These are phyloP conservation scores for Trichoderma erinaceum DNA, from an alignment of 495 filamentous ascomycete genomes.

Conservation along the genomic window DNA sequence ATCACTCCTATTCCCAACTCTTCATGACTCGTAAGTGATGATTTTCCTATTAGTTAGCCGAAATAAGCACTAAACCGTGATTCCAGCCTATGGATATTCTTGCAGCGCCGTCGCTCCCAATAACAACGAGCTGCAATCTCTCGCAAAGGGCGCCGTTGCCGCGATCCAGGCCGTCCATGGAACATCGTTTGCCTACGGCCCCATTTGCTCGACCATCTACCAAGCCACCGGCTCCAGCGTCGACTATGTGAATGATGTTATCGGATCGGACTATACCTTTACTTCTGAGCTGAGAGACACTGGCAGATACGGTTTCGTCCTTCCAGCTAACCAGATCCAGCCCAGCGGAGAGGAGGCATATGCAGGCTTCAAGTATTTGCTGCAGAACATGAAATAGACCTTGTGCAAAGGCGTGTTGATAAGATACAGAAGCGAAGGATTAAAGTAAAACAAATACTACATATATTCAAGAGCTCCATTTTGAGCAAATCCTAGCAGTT, in stretches of 20 bases:
- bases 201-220: conserved; percentile 55
- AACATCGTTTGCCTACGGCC: conserved; percentile 44
- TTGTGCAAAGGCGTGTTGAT: background rate
- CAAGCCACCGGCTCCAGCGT: conserved; percentile 47
- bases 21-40: conserved; percentile 32
- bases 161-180: conserved; percentile 43
- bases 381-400: conserved; percentile 34
- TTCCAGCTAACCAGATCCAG: conserved; percentile 51
- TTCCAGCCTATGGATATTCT: conserved; percentile 32
- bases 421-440: background rate
- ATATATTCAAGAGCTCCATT: background rate
- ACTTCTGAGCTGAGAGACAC: conserved; percentile 48
- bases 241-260: conserved; percentile 51
- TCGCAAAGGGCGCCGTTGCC: conserved; percentile 35
- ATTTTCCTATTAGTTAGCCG: background rate
- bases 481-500: too few species aligned
- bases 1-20: conserved; percentile 53
- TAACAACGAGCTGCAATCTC: conserved; percentile 39
- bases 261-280: conserved; percentile 46
- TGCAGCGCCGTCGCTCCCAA: conserved; percentile 38
- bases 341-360: conserved; percentile 48
- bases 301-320: conserved; percentile 47
- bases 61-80: conserved; percentile 19
- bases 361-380: conserved; percentile 48
- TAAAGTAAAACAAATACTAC: background rate